Conservation (phyloP, 495 filamentous ascomycete species). For the Lasiosphaeria hispida region DNA sequence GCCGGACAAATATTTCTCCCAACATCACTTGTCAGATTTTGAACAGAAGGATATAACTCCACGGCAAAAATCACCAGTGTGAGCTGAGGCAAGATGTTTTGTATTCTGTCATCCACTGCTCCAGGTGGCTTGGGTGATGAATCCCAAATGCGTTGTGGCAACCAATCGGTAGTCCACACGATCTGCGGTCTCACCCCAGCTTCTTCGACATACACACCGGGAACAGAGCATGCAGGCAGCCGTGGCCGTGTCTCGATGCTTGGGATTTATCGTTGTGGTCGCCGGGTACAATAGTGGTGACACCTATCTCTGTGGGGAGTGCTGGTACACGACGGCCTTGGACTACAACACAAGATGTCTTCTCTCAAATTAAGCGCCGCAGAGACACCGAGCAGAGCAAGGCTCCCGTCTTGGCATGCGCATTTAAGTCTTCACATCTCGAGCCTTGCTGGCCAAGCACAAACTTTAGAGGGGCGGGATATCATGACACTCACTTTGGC, state of each 20-base stretch:
- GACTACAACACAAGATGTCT: not conserved
- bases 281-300: too few species aligned
- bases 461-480: too few species aligned
- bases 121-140: not conserved
- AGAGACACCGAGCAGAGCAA: not conserved
- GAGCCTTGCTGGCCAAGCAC: too few species aligned
- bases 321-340: not conserved
- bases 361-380: not conserved
- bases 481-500: too few species aligned
- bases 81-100: not conserved
- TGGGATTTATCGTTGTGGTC: not conserved
- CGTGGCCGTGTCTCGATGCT: not conserved
- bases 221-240: not conserved
- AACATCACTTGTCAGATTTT: too few species aligned
- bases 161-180: conserved; percentile 13
- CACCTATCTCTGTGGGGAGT: too few species aligned
- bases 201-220: not conserved
- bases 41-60: too few species aligned
- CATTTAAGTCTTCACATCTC: too few species aligned
- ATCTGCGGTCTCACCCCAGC: conserved; percentile 11
- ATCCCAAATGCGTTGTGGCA: too few species aligned
- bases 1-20: too few species aligned
- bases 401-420: too few species aligned
- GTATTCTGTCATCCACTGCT: not conserved
- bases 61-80: too few species aligned